A percentile compares a stretch with the other conserved stretches of the same genome.
Evolutionary conservation across 495 filamentous ascomycete species (phyloP).

Genomic region (Neurospora tetraspora): DNA sequence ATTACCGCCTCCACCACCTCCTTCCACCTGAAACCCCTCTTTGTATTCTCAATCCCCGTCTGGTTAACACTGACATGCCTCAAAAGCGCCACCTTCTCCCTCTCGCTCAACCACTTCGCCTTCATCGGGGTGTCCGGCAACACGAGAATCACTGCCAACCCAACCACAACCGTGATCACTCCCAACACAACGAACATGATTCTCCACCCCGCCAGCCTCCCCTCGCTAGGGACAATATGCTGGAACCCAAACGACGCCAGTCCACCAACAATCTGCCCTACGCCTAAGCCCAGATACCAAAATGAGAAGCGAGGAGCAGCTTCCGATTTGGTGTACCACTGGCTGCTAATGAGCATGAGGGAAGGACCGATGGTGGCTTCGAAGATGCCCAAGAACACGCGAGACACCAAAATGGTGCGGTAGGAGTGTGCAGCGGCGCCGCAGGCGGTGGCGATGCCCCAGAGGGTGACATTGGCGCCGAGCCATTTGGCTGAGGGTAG

Average conservation of each 20-base stretch:
- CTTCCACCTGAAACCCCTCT: constrained; percentile 29
- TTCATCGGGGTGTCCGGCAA: constrained; percentile 45
- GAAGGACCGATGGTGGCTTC: constrained; percentile 54
- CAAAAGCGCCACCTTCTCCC: constrained; percentile 36
- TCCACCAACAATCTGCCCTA: constrained; percentile 54
- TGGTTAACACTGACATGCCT: constrained; percentile 30
- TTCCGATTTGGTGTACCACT: constrained; percentile 56
- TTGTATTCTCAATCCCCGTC: constrained; percentile 45
- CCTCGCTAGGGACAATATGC: constrained; percentile 30
- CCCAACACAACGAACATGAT: constrained; percentile 55
- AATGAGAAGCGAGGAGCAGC: constrained; percentile 51
- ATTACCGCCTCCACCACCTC: constrained; percentile 28
- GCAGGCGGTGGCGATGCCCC: constrained; percentile 29
- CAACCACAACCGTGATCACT: constrained; percentile 41
- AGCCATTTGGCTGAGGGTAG: constrained; percentile 49
- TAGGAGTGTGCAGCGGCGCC: constrained; percentile 26
- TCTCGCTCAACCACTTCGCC: constrained; percentile 38
- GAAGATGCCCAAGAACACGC: constrained; percentile 51
- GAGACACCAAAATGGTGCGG: constrained; percentile 29
- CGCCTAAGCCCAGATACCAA: constrained; percentile 54
- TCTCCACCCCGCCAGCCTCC: constrained; percentile 45
- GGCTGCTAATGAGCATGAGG: constrained; percentile 41
- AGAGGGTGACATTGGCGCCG: constrained; percentile 43
- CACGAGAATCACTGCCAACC: constrained; percentile 32
- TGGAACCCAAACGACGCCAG: constrained; percentile 52